phyloP scores from a whole-genome alignment of 306 rosid genomes.

The Malus orientalis region DNA sequence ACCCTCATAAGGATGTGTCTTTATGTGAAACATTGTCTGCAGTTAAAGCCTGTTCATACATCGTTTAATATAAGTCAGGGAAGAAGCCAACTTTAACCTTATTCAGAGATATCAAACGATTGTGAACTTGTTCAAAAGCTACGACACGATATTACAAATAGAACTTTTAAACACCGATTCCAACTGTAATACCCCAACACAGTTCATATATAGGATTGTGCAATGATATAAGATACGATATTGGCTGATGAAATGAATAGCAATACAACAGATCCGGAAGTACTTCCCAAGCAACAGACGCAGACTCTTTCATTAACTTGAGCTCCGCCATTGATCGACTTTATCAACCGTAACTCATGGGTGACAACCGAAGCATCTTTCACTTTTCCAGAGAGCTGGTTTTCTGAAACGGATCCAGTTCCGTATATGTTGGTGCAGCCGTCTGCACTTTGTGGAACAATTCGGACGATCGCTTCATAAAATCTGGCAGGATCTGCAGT shows the following conservation, averaged over 20 bases:
- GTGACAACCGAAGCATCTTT: conserved; percentile 45
- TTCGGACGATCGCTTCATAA: conserved; percentile 49
- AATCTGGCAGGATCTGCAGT: conserved; percentile 85
- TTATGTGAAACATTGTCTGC: conserved; percentile 85
- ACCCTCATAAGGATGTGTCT: conserved; percentile 36
- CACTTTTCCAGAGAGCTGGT: conserved; percentile 43
- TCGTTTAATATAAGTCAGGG: neutral
- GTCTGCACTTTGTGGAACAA: conserved; percentile 74
- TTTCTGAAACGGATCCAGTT: conserved; percentile 61
- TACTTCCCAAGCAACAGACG: conserved; percentile 61
- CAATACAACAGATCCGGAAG: neutral
- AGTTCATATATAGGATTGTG: neutral
- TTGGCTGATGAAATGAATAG: neutral
- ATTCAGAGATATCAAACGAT: neutral
- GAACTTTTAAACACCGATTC: neutral
- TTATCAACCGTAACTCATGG: conserved; percentile 70
- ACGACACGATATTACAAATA: neutral
- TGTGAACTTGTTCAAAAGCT: neutral
- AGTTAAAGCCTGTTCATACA: conserved; percentile 57
- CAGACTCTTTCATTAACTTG: conserved; percentile 74
- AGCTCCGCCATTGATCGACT: conserved; percentile 74
- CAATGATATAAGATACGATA: neutral
- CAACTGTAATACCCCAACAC: neutral
- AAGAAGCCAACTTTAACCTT: neutral
- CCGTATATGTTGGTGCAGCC: conserved; percentile 53